These are phyloP conservation scores for Erodium moschatum DNA, from an alignment of 441 rosid genomes.

Conservation along the genomic window DNA sequence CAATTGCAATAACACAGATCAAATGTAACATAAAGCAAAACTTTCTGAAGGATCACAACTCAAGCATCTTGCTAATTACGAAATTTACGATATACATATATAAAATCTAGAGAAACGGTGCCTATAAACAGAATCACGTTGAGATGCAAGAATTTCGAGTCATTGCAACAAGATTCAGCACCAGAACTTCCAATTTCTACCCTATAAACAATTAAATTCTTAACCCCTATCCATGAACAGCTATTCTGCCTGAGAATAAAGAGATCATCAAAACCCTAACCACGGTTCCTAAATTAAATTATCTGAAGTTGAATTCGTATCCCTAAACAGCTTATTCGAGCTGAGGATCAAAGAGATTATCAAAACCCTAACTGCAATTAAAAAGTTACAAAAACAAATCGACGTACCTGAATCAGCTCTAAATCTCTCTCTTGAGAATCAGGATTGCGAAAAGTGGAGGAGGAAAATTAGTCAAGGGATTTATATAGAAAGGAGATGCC, in stretches of 20 bases:
- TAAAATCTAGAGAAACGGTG: neutral
- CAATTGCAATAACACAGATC: neutral
- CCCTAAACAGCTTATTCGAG: too few species aligned
- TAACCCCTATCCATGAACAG: too few species aligned
- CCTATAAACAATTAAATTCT: neutral
- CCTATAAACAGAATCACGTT: neutral
- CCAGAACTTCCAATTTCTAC: neutral
- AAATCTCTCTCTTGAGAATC: neutral
- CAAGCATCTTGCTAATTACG: neutral
- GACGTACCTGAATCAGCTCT: conserved; percentile 4
- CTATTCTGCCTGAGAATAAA: too few species aligned
- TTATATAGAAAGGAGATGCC: neutral
- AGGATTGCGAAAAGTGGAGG: neutral
- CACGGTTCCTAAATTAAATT: too few species aligned
- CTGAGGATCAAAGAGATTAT: too few species aligned
- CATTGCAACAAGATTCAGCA: neutral
- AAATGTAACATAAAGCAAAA: too few species aligned
- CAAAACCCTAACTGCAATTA: too few species aligned
- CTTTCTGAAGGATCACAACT: neutral
- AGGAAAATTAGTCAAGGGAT: neutral
- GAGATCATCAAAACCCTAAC: too few species aligned
- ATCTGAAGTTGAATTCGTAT: too few species aligned
- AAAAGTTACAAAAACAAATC: neutral
- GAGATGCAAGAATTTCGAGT: too few species aligned
- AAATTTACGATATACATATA: neutral